phyloP scores from a whole-genome alignment of 805 yeast genomes.

The Pichia kluyveri region DNA sequence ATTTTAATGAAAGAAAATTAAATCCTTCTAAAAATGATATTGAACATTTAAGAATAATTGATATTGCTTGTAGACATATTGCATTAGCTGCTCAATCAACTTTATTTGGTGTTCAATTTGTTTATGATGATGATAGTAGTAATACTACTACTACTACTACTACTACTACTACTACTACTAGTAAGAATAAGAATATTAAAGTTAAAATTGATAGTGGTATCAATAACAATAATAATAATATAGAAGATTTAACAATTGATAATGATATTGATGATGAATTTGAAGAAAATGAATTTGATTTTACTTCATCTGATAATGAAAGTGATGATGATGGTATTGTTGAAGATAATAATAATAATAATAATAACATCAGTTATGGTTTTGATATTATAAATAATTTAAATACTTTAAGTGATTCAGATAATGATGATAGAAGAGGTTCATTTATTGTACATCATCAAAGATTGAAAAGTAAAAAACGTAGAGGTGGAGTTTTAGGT shows the following conservation, averaged over 20 bases:
- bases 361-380: too few species aligned
- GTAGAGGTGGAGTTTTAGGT: constrained; percentile 73
- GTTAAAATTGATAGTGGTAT: not conserved
- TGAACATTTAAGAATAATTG: constrained; percentile 62
- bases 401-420: not conserved
- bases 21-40: constrained; percentile 47
- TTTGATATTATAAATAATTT: not conserved
- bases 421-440: constrained; percentile 2
- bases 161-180: too few species aligned
- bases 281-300: too few species aligned
- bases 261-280: not conserved
- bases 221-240: not conserved
- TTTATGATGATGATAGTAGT: not conserved
- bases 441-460: constrained; percentile 5
- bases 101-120: constrained; percentile 4
- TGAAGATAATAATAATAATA: too few species aligned
- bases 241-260: not conserved
- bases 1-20: constrained; percentile 10
- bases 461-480: constrained; percentile 35
- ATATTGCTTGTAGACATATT: constrained; percentile 74
- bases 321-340: not conserved
- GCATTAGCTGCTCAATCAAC: constrained; percentile 57
- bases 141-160: too few species aligned
- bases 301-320: not conserved
- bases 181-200: not conserved